These are phyloP conservation scores for Vachellia collinsii DNA, from an alignment of 306 rosid genomes.

Conservation along the genomic window DNA sequence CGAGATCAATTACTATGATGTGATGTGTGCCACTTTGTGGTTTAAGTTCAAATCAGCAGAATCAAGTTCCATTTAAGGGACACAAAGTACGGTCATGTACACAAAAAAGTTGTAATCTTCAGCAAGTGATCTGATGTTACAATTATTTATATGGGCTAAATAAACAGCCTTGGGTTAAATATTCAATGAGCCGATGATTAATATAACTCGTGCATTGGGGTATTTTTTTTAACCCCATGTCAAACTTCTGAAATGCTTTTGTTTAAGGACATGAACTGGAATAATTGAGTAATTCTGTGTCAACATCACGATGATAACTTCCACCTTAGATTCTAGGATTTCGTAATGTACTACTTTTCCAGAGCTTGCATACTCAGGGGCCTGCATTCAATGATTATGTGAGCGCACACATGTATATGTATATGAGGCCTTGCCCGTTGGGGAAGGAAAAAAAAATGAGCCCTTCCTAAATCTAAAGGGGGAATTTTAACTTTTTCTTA, in stretches of 20 bases:
- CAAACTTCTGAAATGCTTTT: conserved; percentile 22
- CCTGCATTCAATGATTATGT: conserved; percentile 28
- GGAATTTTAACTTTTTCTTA: conserved; percentile 12
- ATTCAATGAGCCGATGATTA: conserved; percentile 23
- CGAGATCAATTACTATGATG: conserved; percentile 39
- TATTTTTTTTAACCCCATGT: conserved; percentile 20
- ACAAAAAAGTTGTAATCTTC: not conserved
- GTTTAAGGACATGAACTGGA: conserved; percentile 17
- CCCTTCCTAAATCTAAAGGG: conserved; percentile 22
- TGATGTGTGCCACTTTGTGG: conserved; percentile 45
- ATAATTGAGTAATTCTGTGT: conserved; percentile 32
- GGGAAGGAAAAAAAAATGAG: not conserved
- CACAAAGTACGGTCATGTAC: conserved; percentile 1
- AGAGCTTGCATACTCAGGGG: not conserved
- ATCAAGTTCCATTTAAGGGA: conserved; percentile 15
- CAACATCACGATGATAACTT: conserved; percentile 41
- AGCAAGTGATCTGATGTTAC: not conserved
- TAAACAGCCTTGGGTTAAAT: conserved; percentile 24
- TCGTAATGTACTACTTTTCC: conserved; percentile 32
- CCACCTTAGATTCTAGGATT: conserved; percentile 34
- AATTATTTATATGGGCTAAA: not conserved
- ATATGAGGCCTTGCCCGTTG: no score
- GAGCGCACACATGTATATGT: not conserved
- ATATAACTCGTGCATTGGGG: conserved; percentile 11
- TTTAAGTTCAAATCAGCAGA: conserved; percentile 44